Conservation (phyloP, 371 early-diverging fungal species). For the Hamiltosporidium tvaerminnensis region DNA sequence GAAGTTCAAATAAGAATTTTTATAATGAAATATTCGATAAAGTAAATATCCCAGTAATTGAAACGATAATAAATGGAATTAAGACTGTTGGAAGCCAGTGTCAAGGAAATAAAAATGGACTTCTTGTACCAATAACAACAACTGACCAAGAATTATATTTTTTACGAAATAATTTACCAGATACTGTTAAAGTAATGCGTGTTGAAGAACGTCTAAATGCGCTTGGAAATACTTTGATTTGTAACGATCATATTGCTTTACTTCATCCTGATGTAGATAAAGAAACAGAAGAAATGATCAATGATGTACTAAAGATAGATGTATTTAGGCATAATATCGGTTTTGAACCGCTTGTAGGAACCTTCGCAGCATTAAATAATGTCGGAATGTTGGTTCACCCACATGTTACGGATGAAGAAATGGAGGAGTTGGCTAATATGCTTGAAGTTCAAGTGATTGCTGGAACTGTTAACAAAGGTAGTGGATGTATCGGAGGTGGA, state of each 20-base stretch:
- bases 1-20: conserved; percentile 65
- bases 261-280: conserved; percentile 78
- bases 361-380: conserved; percentile 85
- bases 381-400: conserved; percentile 94
- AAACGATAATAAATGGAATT: conserved; percentile 90
- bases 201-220: conserved; percentile 94
- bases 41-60: conserved; percentile 91
- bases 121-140: conserved; percentile 81
- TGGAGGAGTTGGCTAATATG: conserved; percentile 89
- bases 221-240: conserved; percentile 93
- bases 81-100: conserved; percentile 83
- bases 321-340: conserved; percentile 96
- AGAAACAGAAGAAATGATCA: conserved; percentile 92
- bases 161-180: conserved; percentile 86
- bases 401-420: conserved; percentile 77
- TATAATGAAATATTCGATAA: conserved; percentile 57
- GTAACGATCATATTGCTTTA: conserved; percentile 96
- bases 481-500: conserved; percentile 87
- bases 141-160: conserved; percentile 98
- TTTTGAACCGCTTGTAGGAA: conserved; percentile 87
- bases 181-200: conserved; percentile 75
- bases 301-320: conserved; percentile 85
- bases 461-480: conserved; percentile 95
- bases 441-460: conserved; percentile 90
- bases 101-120: conserved; percentile 83